Evolutionary conservation across 148 eudicot species (phyloP), one percentile per base, ranked within the genome.

Genomic region (Nyssa sinensis): DNA sequence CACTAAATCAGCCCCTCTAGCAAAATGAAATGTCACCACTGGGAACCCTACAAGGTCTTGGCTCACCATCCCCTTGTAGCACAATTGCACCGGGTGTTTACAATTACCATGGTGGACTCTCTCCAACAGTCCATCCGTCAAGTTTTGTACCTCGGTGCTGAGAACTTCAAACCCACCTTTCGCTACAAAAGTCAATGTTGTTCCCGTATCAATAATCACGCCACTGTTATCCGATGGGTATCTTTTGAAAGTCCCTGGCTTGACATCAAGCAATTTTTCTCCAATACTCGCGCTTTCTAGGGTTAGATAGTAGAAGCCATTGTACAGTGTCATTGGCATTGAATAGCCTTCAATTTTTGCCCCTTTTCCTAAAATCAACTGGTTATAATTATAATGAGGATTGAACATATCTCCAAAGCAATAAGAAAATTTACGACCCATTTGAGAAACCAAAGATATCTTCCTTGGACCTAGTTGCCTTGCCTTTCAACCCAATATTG

Each of bases 281-380:
- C 86, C 84, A 2, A 77, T 49, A 57, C 67, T 74, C 4, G 77
- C 80, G 34, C 81, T 79, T 77, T 70, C 77, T 1, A 80, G 0
- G 28, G 51, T 73, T 23, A 83, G 31, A 21, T 74, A 51, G 37
- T 74, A 80, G 6, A 5, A 16, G 0, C 10, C 59, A 0, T 33
- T 31, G 12, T 29, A 19, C 14, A 68, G 14, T 34, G 37, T 0
- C 12, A 83, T 7, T 17, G 81, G 86, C 1, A 83, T 83, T 1
- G 83, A 72, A 32, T 68, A 27, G 37, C 86, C 86, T 49, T 83
- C 59, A 4, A 83, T 11, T 28, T 27, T 61, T 0, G 86, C 83
- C 0, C 75, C 78, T 4, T 73, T 67, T 7, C 86, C 86, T 10
- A 83, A 34, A 47, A 74, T 63, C 23, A 84, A 55, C 3, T 60